Base-by-base conservation (phyloP, 163 green algal genomes). In the Trebouxia gelatinosa region DNA sequence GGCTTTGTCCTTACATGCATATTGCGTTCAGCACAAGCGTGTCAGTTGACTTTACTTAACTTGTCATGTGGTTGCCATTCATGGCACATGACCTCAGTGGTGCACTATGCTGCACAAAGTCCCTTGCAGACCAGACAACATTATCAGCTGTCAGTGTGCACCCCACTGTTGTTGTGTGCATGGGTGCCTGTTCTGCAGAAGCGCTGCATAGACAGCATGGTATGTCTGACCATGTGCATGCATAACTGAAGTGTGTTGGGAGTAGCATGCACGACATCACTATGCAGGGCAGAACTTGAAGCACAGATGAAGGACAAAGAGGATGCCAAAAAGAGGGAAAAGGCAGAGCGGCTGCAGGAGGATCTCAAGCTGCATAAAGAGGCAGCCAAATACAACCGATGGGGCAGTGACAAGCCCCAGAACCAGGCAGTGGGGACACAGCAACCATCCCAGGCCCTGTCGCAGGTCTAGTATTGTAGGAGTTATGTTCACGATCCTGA, bases 281-380 rank as follows among this genome's bases (percentile, higher is more conserved):
- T n/a, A n/a, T n/a, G 70, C 70, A 78, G 70, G 70, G 70, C 70
- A 65, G 70, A 78, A 50, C 70, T 78, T 16, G 70, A 78, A 61
- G 70, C 70, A 2, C 70, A 78, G 31, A 65, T 78, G 31, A 51
- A 51, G 70, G 48, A 19, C 32, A 48, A 51, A 31, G 48, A 78
- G 50, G 70, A 65, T 31, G 50, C 48, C 32, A 78, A 78, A 50
- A 61, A 66, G 70, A 48, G 37, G n/a, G 50, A 78, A 11, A 65
- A 34, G 50, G 43, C 34, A 32, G 48, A 67, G 23, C 48, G 38
- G 50, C 70, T 78, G 19, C 50, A 67, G 50, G 70, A 78, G 19
- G 70, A 78, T 32, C 70, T 76, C 28, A 59, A 40, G 31, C 29
- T 76, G 16, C 40, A 59, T 23, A 38, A 35, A 28, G 68, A 76